Conservation (phyloP, 23 red algal species). For the Gracilaria vermiculophylla region DNA sequence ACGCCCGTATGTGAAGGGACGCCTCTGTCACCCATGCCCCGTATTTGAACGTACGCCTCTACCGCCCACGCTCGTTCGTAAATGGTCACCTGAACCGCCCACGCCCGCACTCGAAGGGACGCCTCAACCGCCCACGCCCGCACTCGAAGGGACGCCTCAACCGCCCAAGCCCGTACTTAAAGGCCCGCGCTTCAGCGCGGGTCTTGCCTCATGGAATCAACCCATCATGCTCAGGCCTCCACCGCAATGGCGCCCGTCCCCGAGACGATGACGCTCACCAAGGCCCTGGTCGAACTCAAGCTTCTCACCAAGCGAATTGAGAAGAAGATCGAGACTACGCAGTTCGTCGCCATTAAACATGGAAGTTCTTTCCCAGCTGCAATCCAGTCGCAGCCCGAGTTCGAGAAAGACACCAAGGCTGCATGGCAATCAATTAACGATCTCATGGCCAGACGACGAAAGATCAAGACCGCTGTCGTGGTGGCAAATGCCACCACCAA, state of each 20-base stretch:
- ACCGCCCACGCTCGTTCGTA: too few relatives aligned
- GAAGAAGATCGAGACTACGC: background rate
- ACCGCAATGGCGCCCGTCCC: background rate
- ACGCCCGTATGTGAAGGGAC: too few relatives aligned
- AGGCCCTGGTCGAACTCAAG: constrained; percentile 51
- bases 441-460: constrained; percentile 10
- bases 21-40: too few relatives aligned
- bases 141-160: too few relatives aligned
- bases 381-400: constrained; percentile 13
- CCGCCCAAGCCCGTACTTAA: too few relatives aligned
- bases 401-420: background rate
- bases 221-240: background rate
- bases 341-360: constrained; percentile 8
- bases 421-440: constrained; percentile 25
- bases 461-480: constrained; percentile 51
- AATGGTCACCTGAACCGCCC: too few relatives aligned
- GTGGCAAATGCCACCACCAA: constrained; percentile 34
- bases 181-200: too few relatives aligned
- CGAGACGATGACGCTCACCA: constrained; percentile 45
- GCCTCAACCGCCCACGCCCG: too few relatives aligned
- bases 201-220: too few relatives aligned
- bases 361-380: background rate
- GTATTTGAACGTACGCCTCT: too few relatives aligned
- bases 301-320: constrained; percentile 46
- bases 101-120: too few relatives aligned